Evolutionary conservation across 768 basidiomycete species (phyloP).

Genomic region (Mrakia hoshinonis): DNA sequence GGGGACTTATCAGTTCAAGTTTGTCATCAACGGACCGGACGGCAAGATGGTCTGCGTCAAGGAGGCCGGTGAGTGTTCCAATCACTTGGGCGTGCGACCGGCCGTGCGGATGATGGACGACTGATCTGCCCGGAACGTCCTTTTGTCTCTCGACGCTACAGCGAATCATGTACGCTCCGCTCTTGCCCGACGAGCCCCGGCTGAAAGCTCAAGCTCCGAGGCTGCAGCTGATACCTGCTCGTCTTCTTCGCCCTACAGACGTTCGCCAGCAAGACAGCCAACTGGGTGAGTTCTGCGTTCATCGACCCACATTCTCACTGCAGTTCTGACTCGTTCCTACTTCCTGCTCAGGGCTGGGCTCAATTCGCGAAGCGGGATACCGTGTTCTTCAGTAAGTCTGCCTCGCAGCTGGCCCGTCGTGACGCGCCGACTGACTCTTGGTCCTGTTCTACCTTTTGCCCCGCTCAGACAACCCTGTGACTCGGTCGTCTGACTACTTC

Average conservation of each 20-base stretch:
- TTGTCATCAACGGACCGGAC: conserved; percentile 2
- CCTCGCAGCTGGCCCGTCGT: not conserved
- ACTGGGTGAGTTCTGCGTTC: not conserved
- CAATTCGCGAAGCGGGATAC: not conserved
- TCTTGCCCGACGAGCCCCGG: too few relatives aligned
- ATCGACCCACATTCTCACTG: not conserved
- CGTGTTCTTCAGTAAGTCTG: conserved; percentile 4
- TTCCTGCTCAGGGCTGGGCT: conserved; percentile 16
- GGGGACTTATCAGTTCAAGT: conserved; percentile 18
- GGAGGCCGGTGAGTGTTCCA: conserved; percentile 6
- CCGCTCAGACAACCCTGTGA: not conserved
- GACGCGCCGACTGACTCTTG: not conserved
- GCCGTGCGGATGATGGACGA: not conserved
- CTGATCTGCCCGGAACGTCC: not conserved
- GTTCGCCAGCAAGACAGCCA: conserved; percentile 21
- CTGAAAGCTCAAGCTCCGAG: too few relatives aligned
- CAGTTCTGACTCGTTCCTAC: not conserved
- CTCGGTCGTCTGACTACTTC: not conserved
- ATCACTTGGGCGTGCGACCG: not conserved
- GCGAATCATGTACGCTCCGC: conserved; percentile 14
- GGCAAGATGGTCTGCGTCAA: conserved; percentile 21
- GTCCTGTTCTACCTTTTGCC: not conserved
- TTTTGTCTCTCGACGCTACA: not conserved
- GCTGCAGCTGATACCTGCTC: too few relatives aligned
- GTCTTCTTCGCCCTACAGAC: too few relatives aligned